These are phyloP conservation scores for Auriculariales sp. DNA, from an alignment of 768 basidiomycete genomes.

Conservation along the genomic window DNA sequence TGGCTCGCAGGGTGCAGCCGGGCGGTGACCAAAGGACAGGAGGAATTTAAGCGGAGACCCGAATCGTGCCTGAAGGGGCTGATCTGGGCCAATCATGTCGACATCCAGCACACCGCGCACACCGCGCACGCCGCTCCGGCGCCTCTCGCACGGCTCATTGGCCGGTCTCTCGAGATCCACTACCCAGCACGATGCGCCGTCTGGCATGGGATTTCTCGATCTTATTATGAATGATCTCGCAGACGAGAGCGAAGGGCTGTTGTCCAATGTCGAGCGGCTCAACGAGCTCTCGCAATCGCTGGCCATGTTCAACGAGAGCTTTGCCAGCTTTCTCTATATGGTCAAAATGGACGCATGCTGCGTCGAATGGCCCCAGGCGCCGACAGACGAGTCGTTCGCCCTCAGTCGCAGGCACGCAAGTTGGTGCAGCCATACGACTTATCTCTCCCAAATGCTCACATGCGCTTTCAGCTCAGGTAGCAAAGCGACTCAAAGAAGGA, in stretches of 20 bases:
- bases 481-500: constrained; percentile 26
- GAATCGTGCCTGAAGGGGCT: not conserved
- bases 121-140: constrained; percentile 70
- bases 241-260: constrained; percentile 75
- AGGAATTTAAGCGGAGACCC: too few species aligned
- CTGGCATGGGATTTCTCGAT: constrained; percentile 74
- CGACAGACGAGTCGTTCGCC: constrained; percentile 41
- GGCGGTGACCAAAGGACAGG: too few species aligned
- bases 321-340: constrained; percentile 81
- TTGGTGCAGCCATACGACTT: constrained; percentile 14
- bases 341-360: constrained; percentile 93
- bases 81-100: not conserved
- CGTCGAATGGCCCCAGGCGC: constrained; percentile 82
- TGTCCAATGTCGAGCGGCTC: constrained; percentile 60
- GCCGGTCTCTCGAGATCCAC: constrained; percentile 71
- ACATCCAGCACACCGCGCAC: not conserved
- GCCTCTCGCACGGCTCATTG: constrained; percentile 85
- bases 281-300: constrained; percentile 60
- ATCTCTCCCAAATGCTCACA: constrained; percentile 1
- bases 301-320: constrained; percentile 80
- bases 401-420: constrained; percentile 48
- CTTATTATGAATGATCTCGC: constrained; percentile 74
- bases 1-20: too few species aligned
- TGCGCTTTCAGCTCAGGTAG: constrained; percentile 5
- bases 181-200: constrained; percentile 57